Percentiles rank a stretch among this genome's conserved stretches.
These are phyloP conservation scores for Cordyceps cateniannulata DNA, from an alignment of 2,329 filamentous ascomycete genomes.

Conservation along the genomic window DNA sequence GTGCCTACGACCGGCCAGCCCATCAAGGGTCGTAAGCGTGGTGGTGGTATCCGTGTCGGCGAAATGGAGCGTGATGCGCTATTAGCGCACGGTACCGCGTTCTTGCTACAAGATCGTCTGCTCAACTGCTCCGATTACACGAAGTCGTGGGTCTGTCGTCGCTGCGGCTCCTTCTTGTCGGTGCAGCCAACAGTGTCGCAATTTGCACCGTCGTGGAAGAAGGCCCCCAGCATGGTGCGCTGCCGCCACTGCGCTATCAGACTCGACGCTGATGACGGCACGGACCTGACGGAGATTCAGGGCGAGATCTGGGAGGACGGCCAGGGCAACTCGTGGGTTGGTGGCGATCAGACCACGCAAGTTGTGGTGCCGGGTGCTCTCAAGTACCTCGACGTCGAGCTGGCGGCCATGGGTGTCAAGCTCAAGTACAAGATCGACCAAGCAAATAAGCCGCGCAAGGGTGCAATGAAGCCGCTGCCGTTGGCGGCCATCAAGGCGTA, in stretches of 20 bases:
- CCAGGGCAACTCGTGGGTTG: constrained; percentile 73
- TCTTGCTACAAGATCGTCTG: constrained; percentile 87
- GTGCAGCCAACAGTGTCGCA: constrained; percentile 72
- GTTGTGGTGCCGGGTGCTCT: constrained; percentile 90
- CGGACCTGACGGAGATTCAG: constrained; percentile 49
- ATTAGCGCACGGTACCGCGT: constrained; percentile 90
- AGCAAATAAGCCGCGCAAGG: constrained; percentile 59
- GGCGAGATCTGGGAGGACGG: constrained; percentile 92
- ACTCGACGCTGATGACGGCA: constrained; percentile 51
- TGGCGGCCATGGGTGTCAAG: constrained; percentile 93
- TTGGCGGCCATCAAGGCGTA: constrained; percentile 13
- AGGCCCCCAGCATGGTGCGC: constrained; percentile 62
- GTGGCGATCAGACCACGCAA: constrained; percentile 83
- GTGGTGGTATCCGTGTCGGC: constrained; percentile 96
- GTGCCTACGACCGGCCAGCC: constrained; percentile 89
- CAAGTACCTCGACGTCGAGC: constrained; percentile 88
- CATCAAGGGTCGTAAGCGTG: constrained; percentile 93
- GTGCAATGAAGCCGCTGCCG: constrained; percentile 38
- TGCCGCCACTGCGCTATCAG: constrained; percentile 70
- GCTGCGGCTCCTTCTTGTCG: constrained; percentile 84
- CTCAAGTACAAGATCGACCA: constrained; percentile 69
- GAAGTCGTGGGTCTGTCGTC: constrained; percentile 80
- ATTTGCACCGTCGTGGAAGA: constrained; percentile 54
- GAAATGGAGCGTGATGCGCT: constrained; percentile 98
- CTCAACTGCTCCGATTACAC: constrained; percentile 97